Evolutionary conservation across 768 basidiomycete species (phyloP).

Genomic region (Russula emetica): DNA sequence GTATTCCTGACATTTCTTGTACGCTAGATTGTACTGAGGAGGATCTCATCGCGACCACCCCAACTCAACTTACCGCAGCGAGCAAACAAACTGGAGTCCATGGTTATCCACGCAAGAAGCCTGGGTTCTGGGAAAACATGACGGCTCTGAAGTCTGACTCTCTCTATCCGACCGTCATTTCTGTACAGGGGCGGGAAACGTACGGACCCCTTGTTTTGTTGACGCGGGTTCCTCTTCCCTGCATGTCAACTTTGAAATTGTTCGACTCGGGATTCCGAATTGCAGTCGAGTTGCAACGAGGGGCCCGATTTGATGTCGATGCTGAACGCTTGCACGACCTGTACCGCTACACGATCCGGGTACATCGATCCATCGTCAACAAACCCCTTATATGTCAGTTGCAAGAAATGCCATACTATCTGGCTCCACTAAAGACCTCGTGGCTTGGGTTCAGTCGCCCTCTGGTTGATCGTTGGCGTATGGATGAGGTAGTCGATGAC

Average conservation of each 20-base stretch:
- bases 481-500: slow-evolving; percentile 40
- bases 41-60: slow-evolving; percentile 2
- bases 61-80: slow-evolving; percentile 2
- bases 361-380: slow-evolving; percentile 60
- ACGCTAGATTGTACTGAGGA: slow-evolving; percentile 20
- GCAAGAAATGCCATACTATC: slow-evolving; percentile 57
- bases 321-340: slow-evolving; percentile 46
- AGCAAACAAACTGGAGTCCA: slow-evolving; percentile 41
- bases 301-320: slow-evolving; percentile 48
- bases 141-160: slow-evolving; percentile 30
- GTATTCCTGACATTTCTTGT: slow-evolving; percentile 19
- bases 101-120: slow-evolving; percentile 52
- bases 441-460: slow-evolving; percentile 37
- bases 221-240: slow-evolving; percentile 62
- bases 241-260: slow-evolving; percentile 50
- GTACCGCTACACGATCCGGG: slow-evolving; percentile 57
- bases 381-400: slow-evolving; percentile 57
- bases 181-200: slow-evolving; percentile 35
- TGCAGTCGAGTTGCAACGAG: slow-evolving; percentile 43
- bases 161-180: slow-evolving; percentile 59
- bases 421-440: slow-evolving; percentile 51
- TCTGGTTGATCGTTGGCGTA: slow-evolving; percentile 30
- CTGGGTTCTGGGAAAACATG: slow-evolving; percentile 64
- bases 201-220: slow-evolving; percentile 62
- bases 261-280: slow-evolving; percentile 52